Percentiles rank a stretch among this genome's conserved stretches.
Evolutionary conservation across 2,329 filamentous ascomycete species (phyloP).

Genomic region (Aspergillus eucalypticola): DNA sequence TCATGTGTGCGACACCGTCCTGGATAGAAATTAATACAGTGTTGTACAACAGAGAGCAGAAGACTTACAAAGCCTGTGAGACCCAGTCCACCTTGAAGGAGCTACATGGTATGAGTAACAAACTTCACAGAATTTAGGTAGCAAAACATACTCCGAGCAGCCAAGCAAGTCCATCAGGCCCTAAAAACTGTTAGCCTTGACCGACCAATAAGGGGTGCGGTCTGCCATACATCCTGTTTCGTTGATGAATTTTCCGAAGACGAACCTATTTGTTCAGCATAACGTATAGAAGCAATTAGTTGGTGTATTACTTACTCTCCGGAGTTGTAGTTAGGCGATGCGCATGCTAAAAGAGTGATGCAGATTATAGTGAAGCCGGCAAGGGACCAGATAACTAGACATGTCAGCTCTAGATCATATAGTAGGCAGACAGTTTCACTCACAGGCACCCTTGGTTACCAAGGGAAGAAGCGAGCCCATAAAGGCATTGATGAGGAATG

Average conservation of each 20-base stretch:
- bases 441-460: constrained; percentile 65
- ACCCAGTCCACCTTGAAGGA: constrained; percentile 54
- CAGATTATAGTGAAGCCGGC: constrained; percentile 68
- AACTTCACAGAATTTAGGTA: no score
- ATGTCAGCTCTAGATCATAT: background rate
- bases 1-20: constrained; percentile 54
- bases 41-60: background rate
- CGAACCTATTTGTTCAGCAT: constrained; percentile 31
- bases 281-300: no score
- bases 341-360: constrained; percentile 67
- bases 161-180: constrained; percentile 63
- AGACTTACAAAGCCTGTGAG: constrained; percentile 54
- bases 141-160: constrained; percentile 41
- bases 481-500: constrained; percentile 67
- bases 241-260: constrained; percentile 69
- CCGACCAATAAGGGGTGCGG: background rate
- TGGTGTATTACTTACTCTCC: constrained; percentile 53
- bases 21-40: constrained; percentile 13
- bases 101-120: constrained; percentile 27
- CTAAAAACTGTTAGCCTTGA: constrained; percentile 23
- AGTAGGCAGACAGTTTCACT: constrained; percentile 8
- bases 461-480: constrained; percentile 62
- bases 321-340: constrained; percentile 64
- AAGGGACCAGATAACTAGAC: constrained; percentile 65
- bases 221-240: constrained; percentile 57